phyloP scores from a whole-genome alignment of 2,329 filamentous ascomycete species.

The Stemphylium beticola region DNA sequence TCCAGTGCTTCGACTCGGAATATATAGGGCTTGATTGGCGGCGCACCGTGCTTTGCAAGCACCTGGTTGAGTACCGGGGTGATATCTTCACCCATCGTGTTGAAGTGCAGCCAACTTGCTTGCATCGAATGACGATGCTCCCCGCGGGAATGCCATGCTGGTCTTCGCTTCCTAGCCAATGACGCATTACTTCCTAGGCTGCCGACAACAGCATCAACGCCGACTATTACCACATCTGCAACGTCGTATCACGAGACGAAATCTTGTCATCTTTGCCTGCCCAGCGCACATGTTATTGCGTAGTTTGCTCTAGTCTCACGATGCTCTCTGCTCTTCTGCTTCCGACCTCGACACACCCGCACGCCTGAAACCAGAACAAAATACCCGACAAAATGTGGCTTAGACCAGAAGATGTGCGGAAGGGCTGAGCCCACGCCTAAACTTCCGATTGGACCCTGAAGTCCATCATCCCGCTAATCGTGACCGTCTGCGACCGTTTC shows the following conservation, averaged over 20 bases:
- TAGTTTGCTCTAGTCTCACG: too few species aligned
- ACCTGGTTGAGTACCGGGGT: conserved; percentile 73
- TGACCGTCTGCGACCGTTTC: background rate
- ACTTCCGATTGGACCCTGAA: conserved; percentile 1
- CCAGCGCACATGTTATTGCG: too few species aligned
- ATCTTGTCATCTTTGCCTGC: background rate
- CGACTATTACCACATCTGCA: background rate
- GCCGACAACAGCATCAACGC: background rate
- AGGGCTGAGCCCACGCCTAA: background rate
- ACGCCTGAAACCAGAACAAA: background rate
- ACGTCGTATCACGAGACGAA: background rate
- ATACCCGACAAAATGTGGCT: background rate
- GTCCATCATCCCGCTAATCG: background rate
- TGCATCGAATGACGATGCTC: conserved; percentile 34
- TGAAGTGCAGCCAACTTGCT: conserved; percentile 19
- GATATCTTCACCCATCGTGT: conserved; percentile 63
- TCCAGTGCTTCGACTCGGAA: conserved; percentile 63
- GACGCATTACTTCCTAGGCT: conserved; percentile 5
- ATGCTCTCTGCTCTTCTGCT: too few species aligned
- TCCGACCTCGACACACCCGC: background rate
- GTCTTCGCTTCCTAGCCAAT: conserved; percentile 31
- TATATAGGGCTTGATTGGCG: conserved; percentile 54
- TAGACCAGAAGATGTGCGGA: background rate
- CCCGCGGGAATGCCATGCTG: conserved; percentile 28
- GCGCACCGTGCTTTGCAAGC: conserved; percentile 65